Base-by-base conservation (phyloP, 108 stramenopile genomes). In the Pseudonitzschia multistriata region DNA sequence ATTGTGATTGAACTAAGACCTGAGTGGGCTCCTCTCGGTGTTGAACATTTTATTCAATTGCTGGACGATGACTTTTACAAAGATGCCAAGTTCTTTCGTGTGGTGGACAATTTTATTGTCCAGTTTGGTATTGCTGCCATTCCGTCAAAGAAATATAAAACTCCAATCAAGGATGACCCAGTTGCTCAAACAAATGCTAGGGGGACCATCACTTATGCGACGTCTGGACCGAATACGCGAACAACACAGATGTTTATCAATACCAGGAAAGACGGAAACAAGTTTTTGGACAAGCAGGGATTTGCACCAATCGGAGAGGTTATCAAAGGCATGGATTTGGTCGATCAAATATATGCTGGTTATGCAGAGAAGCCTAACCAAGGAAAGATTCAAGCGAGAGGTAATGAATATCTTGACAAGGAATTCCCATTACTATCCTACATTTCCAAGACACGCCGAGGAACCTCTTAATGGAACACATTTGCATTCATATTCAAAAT, bases 201-300 rank as follows among this genome's bases (percentile, higher is more conserved):
- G 19, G 94, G 94, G 28, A 93, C 88, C 5, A 63, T 96, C 2
- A 87, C 89, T 1, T 97, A 83, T 75, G 95, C 96, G 0, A 95
- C 83, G 3, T 68, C 91, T 15, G 96, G 96, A 8, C 49, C 57
- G n/a, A 83, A 93, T 73, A 82, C 92, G 28, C 86, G 96, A n/a
- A 89, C 87, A 8, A 92, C 81, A 8, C 96, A 94, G 63, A 67
- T 96, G 60, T 96, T 96, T 66, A 90, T 96, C 68, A 96, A 96
- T 66, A 62, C 49, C 14, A 49, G 49, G 31, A 68, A 62, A 29
- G 61, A 54, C 28, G 84, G 92, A 62, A 96, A 96, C 74, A 63
- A 47, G 15, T 88, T 78, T 72, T 64, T 96, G 21, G 94, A 96
- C 63, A 78, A 71, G 45, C 79, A 85, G 64, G 93, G 93, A n/a